Evolutionary conservation across 1,284 basidiomycete genomes (phyloP).

Genomic region (Testicularia cyperi): DNA sequence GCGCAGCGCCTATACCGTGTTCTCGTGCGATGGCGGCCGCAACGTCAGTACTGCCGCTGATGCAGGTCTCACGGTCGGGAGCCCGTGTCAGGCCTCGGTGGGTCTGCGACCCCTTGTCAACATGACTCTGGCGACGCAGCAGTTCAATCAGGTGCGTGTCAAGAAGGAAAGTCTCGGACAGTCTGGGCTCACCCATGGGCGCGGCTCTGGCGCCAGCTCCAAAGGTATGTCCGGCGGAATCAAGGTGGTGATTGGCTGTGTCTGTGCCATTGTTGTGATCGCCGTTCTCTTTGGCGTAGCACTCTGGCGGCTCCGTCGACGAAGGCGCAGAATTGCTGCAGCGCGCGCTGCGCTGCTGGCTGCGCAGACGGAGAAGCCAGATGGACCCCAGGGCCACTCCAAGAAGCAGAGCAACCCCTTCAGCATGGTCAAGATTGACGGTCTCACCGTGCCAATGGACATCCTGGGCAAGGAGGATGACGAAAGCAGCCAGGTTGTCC

Average conservation of each 20-base stretch:
- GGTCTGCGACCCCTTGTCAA: slow-evolving; percentile 45
- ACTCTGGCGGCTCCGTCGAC: slow-evolving; percentile 34
- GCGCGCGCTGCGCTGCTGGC: slow-evolving; percentile 23
- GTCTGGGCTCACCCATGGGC: slow-evolving; percentile 18
- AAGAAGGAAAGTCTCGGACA: slow-evolving; percentile 44
- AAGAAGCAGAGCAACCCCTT: slow-evolving; percentile 39
- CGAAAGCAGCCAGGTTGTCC: slow-evolving; percentile 26
- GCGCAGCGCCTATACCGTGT: slow-evolving; percentile 50
- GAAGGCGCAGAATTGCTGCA: slow-evolving; percentile 25
- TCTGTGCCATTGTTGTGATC: slow-evolving; percentile 42
- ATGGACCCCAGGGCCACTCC: slow-evolving; percentile 2
- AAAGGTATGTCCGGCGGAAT: slow-evolving; percentile 48
- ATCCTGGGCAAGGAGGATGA: slow-evolving; percentile 36
- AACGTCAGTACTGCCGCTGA: slow-evolving; percentile 10
- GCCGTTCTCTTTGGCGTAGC: slow-evolving; percentile 34
- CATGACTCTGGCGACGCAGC: slow-evolving; percentile 30
- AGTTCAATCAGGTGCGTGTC: slow-evolving; percentile 50
- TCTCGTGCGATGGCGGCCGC: slow-evolving; percentile 39
- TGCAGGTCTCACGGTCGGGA: slow-evolving; percentile 15
- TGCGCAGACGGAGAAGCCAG: slow-evolving; percentile 18
- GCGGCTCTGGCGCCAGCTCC: slow-evolving; percentile 8
- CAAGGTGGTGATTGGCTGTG: slow-evolving; percentile 45
- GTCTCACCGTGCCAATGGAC: slow-evolving; percentile 31
- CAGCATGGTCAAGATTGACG: slow-evolving; percentile 30
- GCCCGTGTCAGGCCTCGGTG: slow-evolving; percentile 36